These are phyloP conservation scores for Leccinum disarticulatum DNA, from an alignment of 768 basidiomycete genomes.

Conservation along the genomic window DNA sequence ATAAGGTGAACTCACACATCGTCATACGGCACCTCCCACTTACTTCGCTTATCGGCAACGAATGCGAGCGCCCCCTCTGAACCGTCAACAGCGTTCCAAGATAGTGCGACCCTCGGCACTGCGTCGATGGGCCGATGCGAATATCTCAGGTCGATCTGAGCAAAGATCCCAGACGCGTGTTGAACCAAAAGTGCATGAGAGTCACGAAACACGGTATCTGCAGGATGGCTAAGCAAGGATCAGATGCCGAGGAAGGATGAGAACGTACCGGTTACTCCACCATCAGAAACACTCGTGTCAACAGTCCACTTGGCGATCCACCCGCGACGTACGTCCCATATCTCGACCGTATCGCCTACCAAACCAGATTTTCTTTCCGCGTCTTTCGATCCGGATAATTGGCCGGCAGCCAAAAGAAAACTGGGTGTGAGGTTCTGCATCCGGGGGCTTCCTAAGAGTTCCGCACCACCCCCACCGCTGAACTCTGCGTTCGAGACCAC, in stretches of 20 bases:
- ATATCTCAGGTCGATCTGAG: conserved; percentile 73
- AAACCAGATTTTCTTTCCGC: conserved; percentile 12
- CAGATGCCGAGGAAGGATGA: background rate
- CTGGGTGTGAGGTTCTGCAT: conserved; percentile 25
- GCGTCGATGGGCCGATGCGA: conserved; percentile 64
- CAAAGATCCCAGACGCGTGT: conserved; percentile 74
- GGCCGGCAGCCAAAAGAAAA: conserved; percentile 16
- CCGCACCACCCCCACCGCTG: conserved; percentile 31
- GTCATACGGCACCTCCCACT: conserved; percentile 76
- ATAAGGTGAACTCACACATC: conserved; percentile 56
- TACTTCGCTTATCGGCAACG: conserved; percentile 50
- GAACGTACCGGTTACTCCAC: conserved; percentile 68
- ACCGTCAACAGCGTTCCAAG: conserved; percentile 53
- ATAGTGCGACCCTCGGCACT: conserved; percentile 57
- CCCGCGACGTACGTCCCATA: conserved; percentile 83
- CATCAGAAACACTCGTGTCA: conserved; percentile 60
- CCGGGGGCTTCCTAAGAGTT: conserved; percentile 28
- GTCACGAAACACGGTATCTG: conserved; percentile 70
- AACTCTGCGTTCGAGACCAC: conserved; percentile 66
- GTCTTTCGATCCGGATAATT: conserved; percentile 16
- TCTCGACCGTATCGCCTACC: conserved; percentile 64
- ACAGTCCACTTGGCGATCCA: conserved; percentile 86
- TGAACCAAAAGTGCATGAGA: conserved; percentile 73
- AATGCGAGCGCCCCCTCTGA: conserved; percentile 62
- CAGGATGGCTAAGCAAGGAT: background rate